These are phyloP conservation scores for Leccinum uliginosum DNA, from an alignment of 768 basidiomycete species.

Conservation along the genomic window DNA sequence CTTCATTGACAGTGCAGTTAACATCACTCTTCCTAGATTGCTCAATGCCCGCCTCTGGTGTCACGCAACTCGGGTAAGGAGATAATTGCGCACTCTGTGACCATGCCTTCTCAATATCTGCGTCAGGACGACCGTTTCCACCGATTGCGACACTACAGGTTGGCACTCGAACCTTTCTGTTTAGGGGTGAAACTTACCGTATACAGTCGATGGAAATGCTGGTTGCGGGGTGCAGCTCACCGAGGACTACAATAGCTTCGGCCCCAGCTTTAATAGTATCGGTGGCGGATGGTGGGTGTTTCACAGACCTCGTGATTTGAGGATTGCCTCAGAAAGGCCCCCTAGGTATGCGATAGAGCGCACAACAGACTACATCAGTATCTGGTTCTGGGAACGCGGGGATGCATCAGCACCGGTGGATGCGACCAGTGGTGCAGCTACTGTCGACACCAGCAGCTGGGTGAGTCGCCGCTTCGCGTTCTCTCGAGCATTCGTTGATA, in stretches of 20 bases:
- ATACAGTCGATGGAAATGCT: conserved; percentile 27
- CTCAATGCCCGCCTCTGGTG: conserved; percentile 22
- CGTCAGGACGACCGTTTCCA: conserved; percentile 16
- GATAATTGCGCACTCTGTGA: background rate
- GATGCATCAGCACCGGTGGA: conserved; percentile 32
- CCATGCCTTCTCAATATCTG: background rate
- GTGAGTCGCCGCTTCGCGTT: conserved; percentile 1
- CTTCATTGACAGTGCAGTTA: background rate
- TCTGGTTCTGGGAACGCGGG: conserved; percentile 41
- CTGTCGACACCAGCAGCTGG: conserved; percentile 24
- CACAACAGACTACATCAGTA: conserved; percentile 30
- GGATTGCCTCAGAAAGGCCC: background rate
- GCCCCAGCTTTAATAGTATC: conserved; percentile 27
- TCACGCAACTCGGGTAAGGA: conserved; percentile 24
- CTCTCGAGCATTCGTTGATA: background rate
- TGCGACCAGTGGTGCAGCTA: conserved; percentile 18
- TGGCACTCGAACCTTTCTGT: background rate
- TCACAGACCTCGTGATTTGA: background rate
- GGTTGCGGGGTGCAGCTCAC: conserved; percentile 35
- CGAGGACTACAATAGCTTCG: conserved; percentile 25
- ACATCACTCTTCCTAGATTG: conserved; percentile 15
- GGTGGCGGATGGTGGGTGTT: conserved; percentile 38
- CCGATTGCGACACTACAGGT: conserved; percentile 24
- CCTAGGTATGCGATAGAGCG: conserved; percentile 39
- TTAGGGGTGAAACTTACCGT: background rate